These are phyloP conservation scores for Nakaseomyces glabratus DNA, from an alignment of 1,139 yeast genomes.

Conservation along the genomic window DNA sequence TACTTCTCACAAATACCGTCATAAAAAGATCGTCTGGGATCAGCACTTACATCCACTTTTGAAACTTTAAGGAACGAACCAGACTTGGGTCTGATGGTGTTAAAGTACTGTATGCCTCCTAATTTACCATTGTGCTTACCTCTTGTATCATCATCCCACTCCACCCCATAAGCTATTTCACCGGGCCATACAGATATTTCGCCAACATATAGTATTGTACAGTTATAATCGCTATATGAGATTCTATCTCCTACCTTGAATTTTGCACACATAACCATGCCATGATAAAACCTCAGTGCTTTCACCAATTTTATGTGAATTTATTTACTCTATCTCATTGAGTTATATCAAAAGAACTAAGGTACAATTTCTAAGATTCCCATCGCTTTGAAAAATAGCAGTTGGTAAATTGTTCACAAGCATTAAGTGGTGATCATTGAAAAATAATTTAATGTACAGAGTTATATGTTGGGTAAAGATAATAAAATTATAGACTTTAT, in stretches of 20 bases:
- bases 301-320: too few species aligned
- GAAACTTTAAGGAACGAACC: constrained; percentile 63
- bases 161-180: constrained; percentile 58
- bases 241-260: constrained; percentile 38
- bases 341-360: too few species aligned
- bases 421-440: too few species aligned
- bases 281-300: too few species aligned
- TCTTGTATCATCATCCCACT: constrained; percentile 60
- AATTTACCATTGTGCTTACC: constrained; percentile 53
- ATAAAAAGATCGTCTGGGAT: constrained; percentile 32
- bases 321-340: too few species aligned
- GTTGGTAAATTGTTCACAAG: too few species aligned
- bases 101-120: constrained; percentile 41
- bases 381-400: too few species aligned
- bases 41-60: constrained; percentile 28
- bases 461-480: too few species aligned
- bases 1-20: constrained; percentile 47
- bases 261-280: constrained; percentile 6
- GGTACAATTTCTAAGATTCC: too few species aligned
- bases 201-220: constrained; percentile 62
- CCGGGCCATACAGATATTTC: constrained; percentile 52
- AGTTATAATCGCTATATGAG: constrained; percentile 41
- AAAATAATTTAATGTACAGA: too few species aligned
- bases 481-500: too few species aligned
- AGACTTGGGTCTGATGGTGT: constrained; percentile 29